Evolutionary conservation across 1,139 yeast species (phyloP).

Genomic region (Geotrichum restrictum): DNA sequence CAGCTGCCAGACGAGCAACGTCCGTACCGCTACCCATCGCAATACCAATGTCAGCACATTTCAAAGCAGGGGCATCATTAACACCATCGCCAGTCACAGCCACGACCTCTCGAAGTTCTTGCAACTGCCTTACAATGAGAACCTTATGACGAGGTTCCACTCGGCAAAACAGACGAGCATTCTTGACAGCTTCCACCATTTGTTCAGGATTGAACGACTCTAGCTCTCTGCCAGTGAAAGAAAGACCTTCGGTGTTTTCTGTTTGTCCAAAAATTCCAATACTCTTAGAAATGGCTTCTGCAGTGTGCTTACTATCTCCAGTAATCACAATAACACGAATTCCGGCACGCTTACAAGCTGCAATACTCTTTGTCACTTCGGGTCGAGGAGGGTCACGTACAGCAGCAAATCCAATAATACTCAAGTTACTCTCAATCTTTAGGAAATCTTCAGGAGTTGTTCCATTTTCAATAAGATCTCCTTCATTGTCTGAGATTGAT

Average conservation of each 20-base stretch:
- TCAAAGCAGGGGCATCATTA: constrained; percentile 97
- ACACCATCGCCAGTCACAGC: constrained; percentile 66
- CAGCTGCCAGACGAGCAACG: constrained; percentile 58
- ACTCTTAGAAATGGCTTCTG: constrained; percentile 51
- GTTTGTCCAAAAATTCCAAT: constrained; percentile 49
- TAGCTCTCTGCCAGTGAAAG: constrained; percentile 49
- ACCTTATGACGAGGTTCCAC: constrained; percentile 56
- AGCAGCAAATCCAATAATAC: constrained; percentile 50
- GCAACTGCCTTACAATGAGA: constrained; percentile 50
- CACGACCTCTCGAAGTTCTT: constrained; percentile 44
- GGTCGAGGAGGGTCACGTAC: constrained; percentile 55
- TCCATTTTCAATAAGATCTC: constrained; percentile 21
- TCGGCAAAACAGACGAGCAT: constrained; percentile 45
- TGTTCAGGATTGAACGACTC: constrained; percentile 33
- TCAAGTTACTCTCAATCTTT: constrained; percentile 39
- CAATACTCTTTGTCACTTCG: constrained; percentile 47
- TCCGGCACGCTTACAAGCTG: constrained; percentile 50
- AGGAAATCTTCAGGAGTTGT: constrained; percentile 26
- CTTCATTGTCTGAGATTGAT: constrained; percentile 19
- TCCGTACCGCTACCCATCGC: constrained; percentile 50
- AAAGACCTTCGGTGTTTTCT: constrained; percentile 34
- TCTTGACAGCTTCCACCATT: constrained; percentile 27
- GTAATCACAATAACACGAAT: constrained; percentile 53
- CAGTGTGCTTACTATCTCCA: constrained; percentile 54
- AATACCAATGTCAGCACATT: constrained; percentile 94